Evolutionary conservation across 257 asterid genomes (phyloP), one percentile per base, ranked within the genome.

Genomic region (Penstemon barbatus): DNA sequence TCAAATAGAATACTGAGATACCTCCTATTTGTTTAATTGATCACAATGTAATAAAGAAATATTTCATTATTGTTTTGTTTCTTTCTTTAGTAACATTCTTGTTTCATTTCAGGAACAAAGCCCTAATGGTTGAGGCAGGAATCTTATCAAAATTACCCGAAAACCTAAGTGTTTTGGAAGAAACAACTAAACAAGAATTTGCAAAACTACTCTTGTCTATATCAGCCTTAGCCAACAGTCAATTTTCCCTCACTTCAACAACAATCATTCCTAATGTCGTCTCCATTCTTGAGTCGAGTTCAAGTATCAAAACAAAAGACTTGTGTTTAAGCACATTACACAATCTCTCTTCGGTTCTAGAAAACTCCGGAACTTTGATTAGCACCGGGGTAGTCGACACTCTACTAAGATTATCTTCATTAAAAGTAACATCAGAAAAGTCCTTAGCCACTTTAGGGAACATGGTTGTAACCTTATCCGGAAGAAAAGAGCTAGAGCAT

Each of bases 81-180:
- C 58, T 41, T 64, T 57, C 50, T 48, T 46, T 33, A 13, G 18
- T 37, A 49, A 18, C 38, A 61, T 57, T 58, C 40, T 56, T 74
- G 56, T 46, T 61, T 68, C 66, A n/a, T 76, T 83, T 52, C 81
- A 93, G 98, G 79, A 93, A 86, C 95, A 93, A 88, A 82, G 86
- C 86, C 78, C 77, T 81, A 15, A 88, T 93, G 87, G 87, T 93
- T 72, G 97, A 90, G 71, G 86, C 97, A 45, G 96, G 98, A 74
- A 78, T 93, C 68, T 60, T 90, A 18, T 77, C 90, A 37, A 84
- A 64, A 71, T 52, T 93, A 77, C 93, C 98, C 0, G 50, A 55
- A 39, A 78, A 81, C 44, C 19, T 68, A 3, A 78, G 56, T 44
- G 63, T 19, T 7, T 56, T 78, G 36, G 94, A 84, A 7, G 94